Evolutionary conservation across 106 monocot genomes (phyloP).

Genomic region (Alisma plantagoaquatica): DNA sequence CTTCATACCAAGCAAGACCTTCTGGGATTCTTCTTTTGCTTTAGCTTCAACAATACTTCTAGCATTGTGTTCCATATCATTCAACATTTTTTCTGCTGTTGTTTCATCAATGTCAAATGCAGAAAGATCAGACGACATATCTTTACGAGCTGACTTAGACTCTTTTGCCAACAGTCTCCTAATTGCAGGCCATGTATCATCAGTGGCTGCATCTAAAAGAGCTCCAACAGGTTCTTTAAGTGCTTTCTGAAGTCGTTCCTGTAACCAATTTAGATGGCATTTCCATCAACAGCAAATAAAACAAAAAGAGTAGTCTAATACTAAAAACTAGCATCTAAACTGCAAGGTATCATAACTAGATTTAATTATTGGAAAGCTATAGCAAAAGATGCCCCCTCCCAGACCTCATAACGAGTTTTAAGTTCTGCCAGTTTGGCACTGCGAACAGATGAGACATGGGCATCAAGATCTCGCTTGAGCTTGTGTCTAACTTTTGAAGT

Average conservation of each 20-base stretch:
- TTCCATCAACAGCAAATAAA: too few species aligned
- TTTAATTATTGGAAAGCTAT: too few species aligned
- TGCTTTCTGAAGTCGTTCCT: constrained; percentile 30
- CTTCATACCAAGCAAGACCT: constrained; percentile 69
- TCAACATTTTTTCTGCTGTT: constrained; percentile 23
- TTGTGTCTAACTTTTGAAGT: constrained; percentile 41
- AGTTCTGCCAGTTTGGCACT: constrained; percentile 40
- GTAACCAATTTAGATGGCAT: too few species aligned
- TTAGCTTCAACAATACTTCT: constrained; percentile 51
- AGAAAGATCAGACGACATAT: constrained; percentile 31
- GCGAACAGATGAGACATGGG: constrained; percentile 37
- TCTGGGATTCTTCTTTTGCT: constrained; percentile 59
- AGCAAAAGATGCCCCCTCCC: too few species aligned
- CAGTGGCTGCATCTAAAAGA: constrained; percentile 35
- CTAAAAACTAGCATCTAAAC: too few species aligned
- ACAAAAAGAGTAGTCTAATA: too few species aligned
- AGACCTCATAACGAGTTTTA: constrained; percentile 44
- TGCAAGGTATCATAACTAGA: too few species aligned
- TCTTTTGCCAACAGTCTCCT: constrained; percentile 49
- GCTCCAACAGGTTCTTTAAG: constrained; percentile 56
- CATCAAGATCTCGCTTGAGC: constrained; percentile 49
- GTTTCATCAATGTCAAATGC: constrained; percentile 56
- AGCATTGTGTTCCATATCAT: constrained; percentile 38
- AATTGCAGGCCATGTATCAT: constrained; percentile 61
- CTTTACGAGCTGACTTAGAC: constrained; percentile 30